These are phyloP conservation scores for Claviceps africana DNA, from an alignment of 2,329 filamentous ascomycete genomes.

Conservation along the genomic window DNA sequence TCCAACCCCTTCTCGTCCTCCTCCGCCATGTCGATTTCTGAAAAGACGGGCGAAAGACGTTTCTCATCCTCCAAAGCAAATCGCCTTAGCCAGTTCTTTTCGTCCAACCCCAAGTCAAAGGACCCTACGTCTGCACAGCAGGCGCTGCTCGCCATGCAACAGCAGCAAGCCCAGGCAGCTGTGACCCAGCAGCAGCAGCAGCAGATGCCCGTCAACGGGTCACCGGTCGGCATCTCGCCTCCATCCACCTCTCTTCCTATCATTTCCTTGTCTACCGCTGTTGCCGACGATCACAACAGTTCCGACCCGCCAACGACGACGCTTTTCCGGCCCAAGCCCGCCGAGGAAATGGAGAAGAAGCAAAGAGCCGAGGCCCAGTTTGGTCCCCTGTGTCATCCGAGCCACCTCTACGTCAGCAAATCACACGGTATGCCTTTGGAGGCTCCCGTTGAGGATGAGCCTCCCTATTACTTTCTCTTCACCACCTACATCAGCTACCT, in stretches of 20 bases:
- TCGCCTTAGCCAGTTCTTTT: slow-evolving; percentile 72
- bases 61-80: slow-evolving; percentile 55
- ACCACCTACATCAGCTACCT: slow-evolving; percentile 98
- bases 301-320: slow-evolving; percentile 61
- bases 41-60: slow-evolving; percentile 41
- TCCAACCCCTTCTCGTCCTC: slow-evolving; percentile 41
- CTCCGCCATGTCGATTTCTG: slow-evolving; percentile 31
- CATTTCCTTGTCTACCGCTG: slow-evolving; percentile 81
- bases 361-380: slow-evolving; percentile 80
- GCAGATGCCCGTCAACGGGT: slow-evolving; percentile 19
- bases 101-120: slow-evolving; percentile 63
- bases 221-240: slow-evolving; percentile 51
- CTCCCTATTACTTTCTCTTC: slow-evolving; percentile 89
- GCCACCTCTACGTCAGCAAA: slow-evolving; percentile 79
- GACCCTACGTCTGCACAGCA: slow-evolving; percentile 51
- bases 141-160: slow-evolving; percentile 53
- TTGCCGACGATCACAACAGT: slow-evolving; percentile 56
- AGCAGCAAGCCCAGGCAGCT: slow-evolving; percentile 16
- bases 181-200: slow-evolving; percentile 7
- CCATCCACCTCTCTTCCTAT: slow-evolving; percentile 70
- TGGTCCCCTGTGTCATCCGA: slow-evolving; percentile 65
- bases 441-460: slow-evolving; percentile 82
- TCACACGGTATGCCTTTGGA: slow-evolving; percentile 70
- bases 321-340: slow-evolving; percentile 76
- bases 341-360: slow-evolving; percentile 64